Base-by-base conservation (phyloP, 2,329 filamentous ascomycete species). In the Ceratocystis papillata region DNA sequence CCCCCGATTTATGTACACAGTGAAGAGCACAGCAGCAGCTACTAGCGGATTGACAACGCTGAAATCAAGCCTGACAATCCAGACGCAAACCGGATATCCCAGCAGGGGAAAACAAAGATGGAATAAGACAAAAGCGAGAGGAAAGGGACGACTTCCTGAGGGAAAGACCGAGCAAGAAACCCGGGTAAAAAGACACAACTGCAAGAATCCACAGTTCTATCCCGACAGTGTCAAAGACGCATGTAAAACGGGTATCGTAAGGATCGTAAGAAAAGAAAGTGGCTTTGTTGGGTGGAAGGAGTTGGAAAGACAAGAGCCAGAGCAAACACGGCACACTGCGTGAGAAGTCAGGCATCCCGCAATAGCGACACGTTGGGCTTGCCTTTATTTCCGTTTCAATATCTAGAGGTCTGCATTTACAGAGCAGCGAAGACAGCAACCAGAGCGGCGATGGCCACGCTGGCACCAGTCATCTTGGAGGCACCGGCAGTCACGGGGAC, bases 241-340 rank as follows among this genome's bases (percentile, higher is more conserved):
- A 62, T 62, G 20, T 62, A 62, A 62, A 67, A 68, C 55, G 33
- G 64, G 67, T 66, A 66, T 68, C 67, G 67, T 68, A 68, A 68
- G 64, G 67, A 66, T 68, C 67, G 67, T 68, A 66, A 68, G 67
- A 64, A 66, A 53, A 33, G 53, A 66, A 67, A 59, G 48, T 60
- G 44, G 61, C 10, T 46, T 28, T 22, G 33, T 66, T 45, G 63
- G 33, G 10, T 10, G 20, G 25, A 41, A 59, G 15, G 15, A 17
- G 20, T 25, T 33, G 46, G 22, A 55, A 50, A 59, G 2, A 59
- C 12, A 59, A 59, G n/a, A 65, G 28, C 17, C 25, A 62, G 30
- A 25, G 30, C 37, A 20, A 53, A 25, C 60, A 15, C 12, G 17
- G 33, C 33, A 62, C 20, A 10, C 20, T 44, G 37, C 37, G 33